phyloP scores from a whole-genome alignment of 768 basidiomycete species.

The Amyloporia xantha region DNA sequence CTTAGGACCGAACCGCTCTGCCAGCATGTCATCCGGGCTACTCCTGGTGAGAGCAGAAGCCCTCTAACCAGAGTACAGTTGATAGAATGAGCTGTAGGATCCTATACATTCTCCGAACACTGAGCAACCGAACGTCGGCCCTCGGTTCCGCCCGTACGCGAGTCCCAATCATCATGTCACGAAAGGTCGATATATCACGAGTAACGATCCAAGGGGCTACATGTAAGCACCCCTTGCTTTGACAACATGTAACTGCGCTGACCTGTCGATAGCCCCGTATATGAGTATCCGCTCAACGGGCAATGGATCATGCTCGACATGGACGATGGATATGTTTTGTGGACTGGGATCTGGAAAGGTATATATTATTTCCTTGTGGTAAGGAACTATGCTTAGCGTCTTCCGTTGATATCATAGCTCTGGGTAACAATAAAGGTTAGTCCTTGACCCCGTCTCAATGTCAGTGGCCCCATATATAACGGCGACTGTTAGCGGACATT shows the following conservation, averaged over 20 bases:
- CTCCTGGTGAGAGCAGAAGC: conserved; percentile 21
- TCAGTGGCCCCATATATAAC: background rate
- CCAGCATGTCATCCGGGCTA: conserved; percentile 27
- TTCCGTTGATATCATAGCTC: conserved; percentile 36
- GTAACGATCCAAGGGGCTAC: conserved; percentile 83
- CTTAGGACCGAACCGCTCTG: conserved; percentile 18
- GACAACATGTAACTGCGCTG: conserved; percentile 5
- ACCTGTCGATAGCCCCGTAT: conserved; percentile 53
- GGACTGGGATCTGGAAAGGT: conserved; percentile 97
- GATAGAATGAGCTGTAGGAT: conserved; percentile 25
- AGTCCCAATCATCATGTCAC: conserved; percentile 76
- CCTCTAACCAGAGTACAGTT: background rate
- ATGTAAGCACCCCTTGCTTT: conserved; percentile 46
- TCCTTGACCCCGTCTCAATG: background rate
- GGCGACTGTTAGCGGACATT: conserved; percentile 61
- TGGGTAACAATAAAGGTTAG: conserved; percentile 84
- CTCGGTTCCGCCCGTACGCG: conserved; percentile 60
- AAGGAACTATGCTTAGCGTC: background rate
- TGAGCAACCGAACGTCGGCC: conserved; percentile 16
- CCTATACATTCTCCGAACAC: conserved; percentile 25
- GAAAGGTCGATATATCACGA: conserved; percentile 84
- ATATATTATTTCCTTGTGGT: background rate
- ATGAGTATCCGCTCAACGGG: conserved; percentile 82
- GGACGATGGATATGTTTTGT: conserved; percentile 86
- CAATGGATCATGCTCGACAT: conserved; percentile 97